A percentile compares a stretch with the other conserved stretches of the same genome.
phyloP scores from a whole-genome alignment of 768 basidiomycete species.

The Mycena floridula region DNA sequence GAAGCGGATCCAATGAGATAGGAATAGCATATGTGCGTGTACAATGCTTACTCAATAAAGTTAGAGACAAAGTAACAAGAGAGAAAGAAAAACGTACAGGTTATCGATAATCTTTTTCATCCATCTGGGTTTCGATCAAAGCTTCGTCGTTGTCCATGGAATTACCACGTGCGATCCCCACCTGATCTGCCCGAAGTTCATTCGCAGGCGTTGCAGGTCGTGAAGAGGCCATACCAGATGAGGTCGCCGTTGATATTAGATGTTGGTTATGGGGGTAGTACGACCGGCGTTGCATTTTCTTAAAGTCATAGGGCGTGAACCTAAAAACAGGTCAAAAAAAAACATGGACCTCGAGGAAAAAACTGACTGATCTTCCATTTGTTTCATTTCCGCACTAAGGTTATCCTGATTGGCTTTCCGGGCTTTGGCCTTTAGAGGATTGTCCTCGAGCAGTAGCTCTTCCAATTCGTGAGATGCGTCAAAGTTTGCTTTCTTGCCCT shows the following conservation, averaged over 20 bases:
- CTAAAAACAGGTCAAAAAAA: conserved; percentile 29
- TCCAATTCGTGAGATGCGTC: conserved; percentile 98
- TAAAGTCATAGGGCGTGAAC: conserved; percentile 90
- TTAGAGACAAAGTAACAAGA: too few species aligned
- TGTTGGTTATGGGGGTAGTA: conserved; percentile 87
- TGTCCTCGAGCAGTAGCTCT: conserved; percentile 92
- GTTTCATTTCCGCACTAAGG: conserved; percentile 85
- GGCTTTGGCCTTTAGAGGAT: conserved; percentile 91
- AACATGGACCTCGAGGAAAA: conserved; percentile 4
- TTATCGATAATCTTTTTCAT: conserved; percentile 41
- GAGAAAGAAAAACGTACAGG: too few species aligned
- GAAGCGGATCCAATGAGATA: too few species aligned
- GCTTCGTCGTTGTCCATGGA: conserved; percentile 26
- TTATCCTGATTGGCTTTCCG: conserved; percentile 88
- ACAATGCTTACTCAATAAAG: too few species aligned
- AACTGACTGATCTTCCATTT: conserved; percentile 96
- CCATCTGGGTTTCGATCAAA: neutral
- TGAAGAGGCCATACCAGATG: conserved; percentile 63
- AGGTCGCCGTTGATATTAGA: conserved; percentile 65
- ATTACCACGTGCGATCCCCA: conserved; percentile 31
- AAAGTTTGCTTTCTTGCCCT: conserved; percentile 99
- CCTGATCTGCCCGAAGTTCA: conserved; percentile 40
- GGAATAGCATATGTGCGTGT: too few species aligned
- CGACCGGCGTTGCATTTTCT: conserved; percentile 84
- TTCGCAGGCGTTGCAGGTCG: conserved; percentile 67